Base-by-base conservation (phyloP, 1,139 yeast genomes). In the Scheffersomyces stambukii region DNA sequence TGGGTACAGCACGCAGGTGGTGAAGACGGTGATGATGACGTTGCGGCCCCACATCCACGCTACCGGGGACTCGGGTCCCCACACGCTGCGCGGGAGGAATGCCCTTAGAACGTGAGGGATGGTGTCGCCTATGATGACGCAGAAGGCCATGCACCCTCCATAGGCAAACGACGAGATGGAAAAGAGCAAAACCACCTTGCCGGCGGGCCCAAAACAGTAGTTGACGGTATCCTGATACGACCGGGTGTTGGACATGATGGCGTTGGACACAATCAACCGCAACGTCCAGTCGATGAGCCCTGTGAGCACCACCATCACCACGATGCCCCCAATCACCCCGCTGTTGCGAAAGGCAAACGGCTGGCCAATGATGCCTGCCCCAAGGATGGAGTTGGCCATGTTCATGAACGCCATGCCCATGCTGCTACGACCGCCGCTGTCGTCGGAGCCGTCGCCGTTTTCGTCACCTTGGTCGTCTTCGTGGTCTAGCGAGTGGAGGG, bases 331-430 rank as follows among this genome's bases (percentile, higher is more conserved):
- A 0, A 80, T 41, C 2, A 89, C 54, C 1, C 97, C 97, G 17
- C 85, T 71, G 45, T 86, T 84, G 31, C 72, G 65, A 44, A 89
- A 77, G 0, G 97, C 96, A 46, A 80, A 83, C 1, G 97, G 94
- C 44, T 88, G 94, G 1, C 96, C 96, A 24, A 89, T 86, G 29
- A 91, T 85, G 2, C 96, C 96, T 0, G 97, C 96, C 1, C 97
- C 97, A 9, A 89, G 64, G 35, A 88, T 89, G 10, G 85, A 81
- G 55, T 89, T 89, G 13, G 96, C 94, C 95, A 89, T 88, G 54
- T 89, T 89, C 94, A 89, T 84, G 48, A 89, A 88, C 8, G 96
- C 96, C 88, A 83, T 82, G 38, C 72, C 72, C 71, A 88, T 68
- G 37, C 62, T 70, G n/a, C 75, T 62, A 25, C 67, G 52, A 4